Conservation (phyloP, 768 basidiomycete species). For the Kwoniella botswanensis region DNA sequence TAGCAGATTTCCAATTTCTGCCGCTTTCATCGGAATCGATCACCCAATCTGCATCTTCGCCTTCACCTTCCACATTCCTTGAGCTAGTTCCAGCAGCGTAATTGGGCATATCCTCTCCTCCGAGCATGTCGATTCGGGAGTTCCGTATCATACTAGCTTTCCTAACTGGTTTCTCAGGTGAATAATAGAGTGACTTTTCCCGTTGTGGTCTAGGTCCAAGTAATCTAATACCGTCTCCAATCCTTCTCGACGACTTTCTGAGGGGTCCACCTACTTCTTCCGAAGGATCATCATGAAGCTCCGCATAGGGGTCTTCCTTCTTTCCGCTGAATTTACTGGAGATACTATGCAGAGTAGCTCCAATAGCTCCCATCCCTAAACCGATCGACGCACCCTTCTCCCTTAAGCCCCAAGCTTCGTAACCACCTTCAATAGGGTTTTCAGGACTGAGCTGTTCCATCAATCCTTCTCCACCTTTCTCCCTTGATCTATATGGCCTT, state of each 20-base stretch:
- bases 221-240: constrained; percentile 51
- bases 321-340: constrained; percentile 21
- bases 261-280: constrained; percentile 22
- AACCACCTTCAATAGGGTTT: neutral
- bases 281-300: constrained; percentile 13
- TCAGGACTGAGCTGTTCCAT: constrained; percentile 21
- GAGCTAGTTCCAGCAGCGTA: constrained; percentile 6
- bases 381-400: constrained; percentile 33
- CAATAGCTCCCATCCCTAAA: constrained; percentile 39
- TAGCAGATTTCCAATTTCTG: constrained; percentile 35
- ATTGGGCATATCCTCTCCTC: constrained; percentile 52
- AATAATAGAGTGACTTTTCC: constrained; percentile 29
- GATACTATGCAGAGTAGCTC: constrained; percentile 32
- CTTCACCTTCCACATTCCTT: constrained; percentile 36
- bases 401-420: constrained; percentile 16
- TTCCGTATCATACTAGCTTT: constrained; percentile 45
- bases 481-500: constrained; percentile 36
- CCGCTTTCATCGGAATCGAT: constrained; percentile 25
- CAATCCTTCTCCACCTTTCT: constrained; percentile 40
- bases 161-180: constrained; percentile 13
- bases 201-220: constrained; percentile 60
- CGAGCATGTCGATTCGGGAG: constrained; percentile 51
- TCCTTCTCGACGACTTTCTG: constrained; percentile 36
- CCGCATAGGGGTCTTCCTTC: constrained; percentile 26
- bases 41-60: constrained; percentile 41